Evolutionary conservation across 2,329 filamentous ascomycete genomes (phyloP).

Genomic region (Aureobasidium subglaciale): DNA sequence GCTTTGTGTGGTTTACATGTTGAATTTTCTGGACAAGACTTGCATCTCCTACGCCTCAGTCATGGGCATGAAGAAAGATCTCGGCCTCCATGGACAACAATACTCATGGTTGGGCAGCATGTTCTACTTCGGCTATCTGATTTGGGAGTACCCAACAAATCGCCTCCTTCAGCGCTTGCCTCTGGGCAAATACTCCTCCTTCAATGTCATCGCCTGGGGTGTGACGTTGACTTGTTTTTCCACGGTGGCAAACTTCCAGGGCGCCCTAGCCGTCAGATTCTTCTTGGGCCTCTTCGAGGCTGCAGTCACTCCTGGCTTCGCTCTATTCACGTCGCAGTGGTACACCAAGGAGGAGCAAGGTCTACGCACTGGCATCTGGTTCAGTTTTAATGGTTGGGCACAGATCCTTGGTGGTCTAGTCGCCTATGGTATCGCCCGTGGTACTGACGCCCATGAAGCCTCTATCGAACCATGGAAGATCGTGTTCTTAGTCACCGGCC

Average conservation of each 20-base stretch:
- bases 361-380: conserved; percentile 58
- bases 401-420: conserved; percentile 57
- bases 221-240: conserved; percentile 55
- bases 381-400: conserved; percentile 58
- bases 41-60: neutral
- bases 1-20: neutral
- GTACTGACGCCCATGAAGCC: conserved; percentile 48
- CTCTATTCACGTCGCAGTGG: conserved; percentile 63
- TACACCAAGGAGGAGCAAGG: conserved; percentile 65
- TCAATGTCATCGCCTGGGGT: conserved; percentile 60
- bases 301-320: conserved; percentile 62
- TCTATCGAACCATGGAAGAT: conserved; percentile 60
- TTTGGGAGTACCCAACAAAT: conserved; percentile 61
- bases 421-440: conserved; percentile 56
- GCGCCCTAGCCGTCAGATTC: conserved; percentile 58
- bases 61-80: conserved; percentile 30
- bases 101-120: conserved; percentile 46
- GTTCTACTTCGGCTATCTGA: conserved; percentile 49
- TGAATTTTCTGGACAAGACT: neutral
- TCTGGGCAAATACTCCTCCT: conserved; percentile 58
- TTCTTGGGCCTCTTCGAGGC: conserved; percentile 63
- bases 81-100: conserved; percentile 41
- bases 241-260: conserved; percentile 52
- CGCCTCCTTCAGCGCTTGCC: conserved; percentile 57
- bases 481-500: conserved; percentile 40